Percentiles rank a stretch among this genome's conserved stretches.
These are phyloP conservation scores for Penicillium maclennaniae DNA, from an alignment of 495 filamentous ascomycete genomes.

Conservation along the genomic window DNA sequence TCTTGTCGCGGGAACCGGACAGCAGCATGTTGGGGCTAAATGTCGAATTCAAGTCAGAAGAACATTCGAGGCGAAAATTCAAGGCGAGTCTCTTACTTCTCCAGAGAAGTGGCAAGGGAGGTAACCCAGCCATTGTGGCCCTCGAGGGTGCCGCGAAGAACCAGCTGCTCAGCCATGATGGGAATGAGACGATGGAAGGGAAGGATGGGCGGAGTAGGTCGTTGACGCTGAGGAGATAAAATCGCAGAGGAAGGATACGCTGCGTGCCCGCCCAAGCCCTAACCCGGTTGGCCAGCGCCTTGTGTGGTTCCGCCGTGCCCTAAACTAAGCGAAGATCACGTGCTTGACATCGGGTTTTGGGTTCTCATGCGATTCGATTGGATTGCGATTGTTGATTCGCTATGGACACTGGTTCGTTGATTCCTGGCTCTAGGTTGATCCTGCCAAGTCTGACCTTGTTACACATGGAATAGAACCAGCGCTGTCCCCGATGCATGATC, in stretches of 20 bases:
- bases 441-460: not conserved
- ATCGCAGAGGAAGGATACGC: constrained; percentile 39
- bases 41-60: constrained; percentile 37
- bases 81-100: constrained; percentile 69
- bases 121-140: constrained; percentile 81
- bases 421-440: too few relatives aligned
- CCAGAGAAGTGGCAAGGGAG: constrained; percentile 89
- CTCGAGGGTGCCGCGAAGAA: constrained; percentile 96
- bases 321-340: constrained; percentile 39
- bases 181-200: constrained; percentile 46
- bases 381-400: too few relatives aligned
- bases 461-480: too few relatives aligned
- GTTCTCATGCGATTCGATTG: not conserved
- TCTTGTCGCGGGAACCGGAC: constrained; percentile 95
- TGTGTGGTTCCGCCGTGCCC: constrained; percentile 38
- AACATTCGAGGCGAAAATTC: constrained; percentile 27
- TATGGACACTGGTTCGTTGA: not conserved
- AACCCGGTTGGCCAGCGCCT: constrained; percentile 36
- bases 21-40: constrained; percentile 99
- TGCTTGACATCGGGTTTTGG: not conserved
- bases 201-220: constrained; percentile 47
- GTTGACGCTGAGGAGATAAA: constrained; percentile 49
- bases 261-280: constrained; percentile 40
- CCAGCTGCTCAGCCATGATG: constrained; percentile 90
- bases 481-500: too few relatives aligned